Base-by-base conservation (phyloP, 2,329 filamentous ascomycete species). In the Ramularia collo-cygni region DNA sequence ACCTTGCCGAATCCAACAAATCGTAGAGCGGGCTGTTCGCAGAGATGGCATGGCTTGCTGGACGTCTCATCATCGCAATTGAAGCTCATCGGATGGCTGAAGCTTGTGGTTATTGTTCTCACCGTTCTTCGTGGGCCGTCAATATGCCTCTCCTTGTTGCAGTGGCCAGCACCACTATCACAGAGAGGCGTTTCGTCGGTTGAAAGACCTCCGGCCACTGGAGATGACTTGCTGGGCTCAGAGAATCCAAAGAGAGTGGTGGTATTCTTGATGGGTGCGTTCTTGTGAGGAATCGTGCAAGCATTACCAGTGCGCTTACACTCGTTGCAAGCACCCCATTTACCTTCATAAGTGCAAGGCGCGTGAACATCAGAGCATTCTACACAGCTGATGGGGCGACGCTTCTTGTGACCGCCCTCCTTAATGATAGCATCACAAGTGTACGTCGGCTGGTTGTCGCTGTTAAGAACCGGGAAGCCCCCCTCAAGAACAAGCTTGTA, bases 1-100 rank as follows among this genome's bases (percentile, higher is more conserved):
- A 50, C 39, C 24, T 41, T 32, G 54, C 38, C 53, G 2, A 65
- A 55, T 6, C 67, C 65, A 7, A 63, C 43, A 12, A 69, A 49
- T 2, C 63, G 59, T 28, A 64, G 64, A 2, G 51, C 41, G 24
- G 61, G 54, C 27, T 59, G 52, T 4, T 47, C 38, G 44, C 67
- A 71, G 58, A 65, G 70, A 43, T 65, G 49, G 46, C 68, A 71
- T 1, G 57, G 50, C 2, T 45, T 32, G 1, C 38, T 43, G 9
- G 40, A 42, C 9, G 54, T 38, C 4, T 49, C 21, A 9, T 54
- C 47, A 4, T 55, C 46, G 42, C 61, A 50, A 24, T 63, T 57
- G 49, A 69, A 67, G 9, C 39, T 34, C 14, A 70, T 59, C 0
- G 66, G 66, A 35, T 68, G 64, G 12, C 59, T 55, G 44, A 67